Base-by-base conservation (phyloP, 202 grass and related monocot species). In the Miscanthus sacchariflorus region DNA sequence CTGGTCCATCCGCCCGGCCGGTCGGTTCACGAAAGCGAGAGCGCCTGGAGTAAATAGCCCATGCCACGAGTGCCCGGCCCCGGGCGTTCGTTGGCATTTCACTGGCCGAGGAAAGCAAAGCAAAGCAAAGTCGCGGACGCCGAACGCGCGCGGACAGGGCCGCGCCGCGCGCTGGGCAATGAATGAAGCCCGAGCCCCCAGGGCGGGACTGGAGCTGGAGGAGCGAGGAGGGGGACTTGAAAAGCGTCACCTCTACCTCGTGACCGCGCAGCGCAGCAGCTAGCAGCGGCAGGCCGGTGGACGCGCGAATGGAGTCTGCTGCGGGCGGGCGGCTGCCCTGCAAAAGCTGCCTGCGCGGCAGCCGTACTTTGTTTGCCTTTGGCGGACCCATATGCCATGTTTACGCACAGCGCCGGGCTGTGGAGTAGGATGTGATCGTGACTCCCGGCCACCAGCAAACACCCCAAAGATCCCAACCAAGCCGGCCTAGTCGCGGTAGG, bases 211-310 rank as follows among this genome's bases (percentile, higher is more conserved):
- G 48, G 23, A n/a, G n/a, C n/a, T n/a, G n/a, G n/a, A n/a, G n/a
- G n/a, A n/a, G 5, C 14, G 7, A 23, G 45, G 4, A 5, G 10
- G 44, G 44, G 24, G 44, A 40, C 61, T 76, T 91, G 81, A 91
- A 88, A 85, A 61, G 85, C 89, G 76, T 88, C 85, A 91, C 42
- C 76, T 88, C 86, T 45, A 85, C 81, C 90, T 38, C 36, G 36
- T 38, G 36, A 38, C 36, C 36, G 36, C 36, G 36, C 36, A 38
- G 36, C 36, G 36, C 36, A 38, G 36, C 36, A 38, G 36, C 36
- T 5, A 38, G 36, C 36, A 38, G 36, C 36, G 36, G 36, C 36
- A 38, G 36, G 36, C 36, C 36, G 36, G 36, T 38, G 36, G 36
- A 38, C 36, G 36, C 36, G 36, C 36, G 36, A 5, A 38, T 38